Conservation (phyloP, 148 eudicot species). For the Dysphania ambrosioides region DNA sequence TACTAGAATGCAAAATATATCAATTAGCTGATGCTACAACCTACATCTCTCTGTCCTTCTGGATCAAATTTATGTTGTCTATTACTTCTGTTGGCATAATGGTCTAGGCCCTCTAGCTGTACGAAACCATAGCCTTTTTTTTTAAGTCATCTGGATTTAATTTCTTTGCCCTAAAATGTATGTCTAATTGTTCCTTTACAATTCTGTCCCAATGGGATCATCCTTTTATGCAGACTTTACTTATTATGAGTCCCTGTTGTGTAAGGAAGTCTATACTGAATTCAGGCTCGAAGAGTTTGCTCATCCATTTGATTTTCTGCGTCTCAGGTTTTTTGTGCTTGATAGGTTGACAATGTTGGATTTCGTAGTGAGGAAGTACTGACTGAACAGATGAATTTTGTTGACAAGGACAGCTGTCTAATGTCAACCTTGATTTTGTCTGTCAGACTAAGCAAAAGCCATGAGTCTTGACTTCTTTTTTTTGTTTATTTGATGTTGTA, state of each 20-base stretch:
- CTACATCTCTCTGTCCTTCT: not conserved
- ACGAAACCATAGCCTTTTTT: no score
- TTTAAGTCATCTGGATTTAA: no score
- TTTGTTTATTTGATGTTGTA: not conserved
- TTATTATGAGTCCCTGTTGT: not conserved
- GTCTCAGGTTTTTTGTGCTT: not conserved
- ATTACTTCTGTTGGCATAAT: no score
- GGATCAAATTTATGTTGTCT: no score
- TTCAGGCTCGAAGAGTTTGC: not conserved
- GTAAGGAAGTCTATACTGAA: not conserved
- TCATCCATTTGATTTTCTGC: no score
- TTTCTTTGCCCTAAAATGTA: no score
- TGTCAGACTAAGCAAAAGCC: not conserved
- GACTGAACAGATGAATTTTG: not conserved
- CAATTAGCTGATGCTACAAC: not conserved
- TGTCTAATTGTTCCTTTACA: no score
- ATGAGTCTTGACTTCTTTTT: no score
- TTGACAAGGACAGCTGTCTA: not conserved
- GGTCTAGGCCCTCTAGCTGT: no score
- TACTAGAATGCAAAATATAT: not conserved
- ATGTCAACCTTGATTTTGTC: no score
- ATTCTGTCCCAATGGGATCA: no score
- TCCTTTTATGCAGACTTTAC: not conserved
- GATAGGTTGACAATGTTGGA: not conserved
- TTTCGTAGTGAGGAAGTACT: not conserved